These are phyloP conservation scores for Dactylellina leptospora DNA, from an alignment of 2,329 filamentous ascomycete species.

Conservation along the genomic window DNA sequence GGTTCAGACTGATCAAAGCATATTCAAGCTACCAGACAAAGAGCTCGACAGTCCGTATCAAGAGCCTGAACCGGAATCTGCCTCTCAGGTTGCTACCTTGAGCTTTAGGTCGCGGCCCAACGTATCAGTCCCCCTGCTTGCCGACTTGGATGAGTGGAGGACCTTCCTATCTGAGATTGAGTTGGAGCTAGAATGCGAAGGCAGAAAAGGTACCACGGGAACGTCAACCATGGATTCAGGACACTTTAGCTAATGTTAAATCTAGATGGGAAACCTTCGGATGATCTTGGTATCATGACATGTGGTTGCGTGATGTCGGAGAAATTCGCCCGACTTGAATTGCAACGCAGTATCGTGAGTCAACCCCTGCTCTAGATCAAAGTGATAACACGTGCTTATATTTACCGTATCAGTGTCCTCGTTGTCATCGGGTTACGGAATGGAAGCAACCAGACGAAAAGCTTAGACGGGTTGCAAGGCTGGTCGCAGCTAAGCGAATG, in stretches of 20 bases:
- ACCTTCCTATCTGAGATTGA: slow-evolving; percentile 54
- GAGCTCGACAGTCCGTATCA: slow-evolving; percentile 49
- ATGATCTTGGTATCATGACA: slow-evolving; percentile 53
- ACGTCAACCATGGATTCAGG: slow-evolving; percentile 49
- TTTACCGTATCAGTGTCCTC: slow-evolving; percentile 37
- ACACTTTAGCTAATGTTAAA: slow-evolving; percentile 46
- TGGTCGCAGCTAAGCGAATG: slow-evolving; percentile 44
- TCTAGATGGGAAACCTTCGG: slow-evolving; percentile 52
- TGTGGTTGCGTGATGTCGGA: slow-evolving; percentile 54
- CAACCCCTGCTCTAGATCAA: slow-evolving; percentile 20
- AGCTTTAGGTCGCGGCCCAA: slow-evolving; percentile 53
- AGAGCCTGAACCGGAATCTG: slow-evolving; percentile 44
- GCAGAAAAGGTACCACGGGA: slow-evolving; percentile 52
- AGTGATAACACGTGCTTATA: slow-evolving; percentile 26
- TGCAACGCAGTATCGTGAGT: slow-evolving; percentile 50
- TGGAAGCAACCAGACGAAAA: slow-evolving; percentile 47
- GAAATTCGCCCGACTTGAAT: slow-evolving; percentile 45
- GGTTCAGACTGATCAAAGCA: slow-evolving; percentile 52
- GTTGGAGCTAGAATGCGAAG: slow-evolving; percentile 53
- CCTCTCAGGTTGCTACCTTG: slow-evolving; percentile 53
- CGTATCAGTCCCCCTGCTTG: slow-evolving; percentile 53
- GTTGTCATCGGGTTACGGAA: slow-evolving; percentile 44
- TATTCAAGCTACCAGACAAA: slow-evolving; percentile 53
- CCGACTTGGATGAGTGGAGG: slow-evolving; percentile 53
- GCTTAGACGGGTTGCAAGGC: slow-evolving; percentile 36